phyloP scores from a whole-genome alignment of 345 rosid species.

The Eucalyptus curtisii region DNA sequence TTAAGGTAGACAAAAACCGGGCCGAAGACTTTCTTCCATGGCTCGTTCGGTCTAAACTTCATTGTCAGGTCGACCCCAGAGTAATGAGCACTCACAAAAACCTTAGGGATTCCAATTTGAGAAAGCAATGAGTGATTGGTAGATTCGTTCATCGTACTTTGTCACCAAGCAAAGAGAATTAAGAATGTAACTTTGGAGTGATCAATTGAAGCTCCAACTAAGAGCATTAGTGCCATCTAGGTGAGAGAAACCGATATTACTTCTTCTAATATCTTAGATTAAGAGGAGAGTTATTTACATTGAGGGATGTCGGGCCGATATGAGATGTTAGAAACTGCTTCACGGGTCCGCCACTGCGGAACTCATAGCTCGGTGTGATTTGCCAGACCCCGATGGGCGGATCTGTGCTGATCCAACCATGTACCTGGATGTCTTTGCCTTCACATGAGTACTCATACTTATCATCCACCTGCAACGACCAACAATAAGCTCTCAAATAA shows the following conservation, averaged over 20 bases:
- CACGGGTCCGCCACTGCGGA: slow-evolving; percentile 72
- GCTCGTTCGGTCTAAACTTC: slow-evolving; percentile 32
- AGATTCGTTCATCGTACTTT: not conserved
- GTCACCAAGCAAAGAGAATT: not conserved
- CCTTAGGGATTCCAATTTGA: slow-evolving; percentile 17
- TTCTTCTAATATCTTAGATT: not conserved
- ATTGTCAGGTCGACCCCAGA: slow-evolving; percentile 65
- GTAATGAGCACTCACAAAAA: slow-evolving; percentile 80
- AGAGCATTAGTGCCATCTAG: not conserved
- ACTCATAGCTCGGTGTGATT: slow-evolving; percentile 92
- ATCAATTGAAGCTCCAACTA: not conserved
- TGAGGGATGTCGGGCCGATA: slow-evolving; percentile 81
- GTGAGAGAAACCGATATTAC: not conserved
- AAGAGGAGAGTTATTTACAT: slow-evolving; percentile 25
- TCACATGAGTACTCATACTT: slow-evolving; percentile 75
- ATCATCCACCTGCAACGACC: slow-evolving; percentile 68
- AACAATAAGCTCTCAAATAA: not conserved
- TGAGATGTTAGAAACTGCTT: slow-evolving; percentile 84
- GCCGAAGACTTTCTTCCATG: slow-evolving; percentile 95
- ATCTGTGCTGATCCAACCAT: slow-evolving; percentile 78
- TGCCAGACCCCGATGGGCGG: slow-evolving; percentile 86
- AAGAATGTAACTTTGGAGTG: not conserved
- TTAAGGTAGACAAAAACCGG: slow-evolving; percentile 74
- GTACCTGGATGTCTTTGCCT: slow-evolving; percentile 49
- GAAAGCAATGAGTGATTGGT: not conserved